A percentile compares a stretch with the other conserved stretches of the same genome.
phyloP scores from a whole-genome alignment of 164 flowering plant species.

The Chloranthus sessilifolius region DNA sequence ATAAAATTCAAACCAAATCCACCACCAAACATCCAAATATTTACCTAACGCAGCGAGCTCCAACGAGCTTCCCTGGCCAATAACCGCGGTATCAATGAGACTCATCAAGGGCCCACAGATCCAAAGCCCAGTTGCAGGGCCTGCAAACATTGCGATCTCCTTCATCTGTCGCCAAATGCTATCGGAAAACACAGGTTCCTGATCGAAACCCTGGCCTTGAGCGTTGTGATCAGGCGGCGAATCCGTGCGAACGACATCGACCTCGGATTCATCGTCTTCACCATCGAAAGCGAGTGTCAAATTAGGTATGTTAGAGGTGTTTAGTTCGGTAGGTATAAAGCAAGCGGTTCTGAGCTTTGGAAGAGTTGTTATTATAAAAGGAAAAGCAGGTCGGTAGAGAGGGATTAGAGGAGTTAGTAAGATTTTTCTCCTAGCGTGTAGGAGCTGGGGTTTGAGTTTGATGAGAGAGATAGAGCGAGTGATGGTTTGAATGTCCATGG shows the following conservation, averaged over 20 bases:
- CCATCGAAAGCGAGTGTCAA: background rate
- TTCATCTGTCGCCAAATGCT: slow-evolving; percentile 62
- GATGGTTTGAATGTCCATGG: too few relatives aligned
- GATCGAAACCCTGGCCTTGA: slow-evolving; percentile 28
- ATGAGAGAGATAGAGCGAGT: too few relatives aligned
- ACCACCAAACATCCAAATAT: background rate
- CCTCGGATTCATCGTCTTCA: slow-evolving; percentile 3
- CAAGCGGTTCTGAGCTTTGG: slow-evolving; percentile 21
- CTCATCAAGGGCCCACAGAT: slow-evolving; percentile 89
- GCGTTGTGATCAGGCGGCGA: too few relatives aligned
- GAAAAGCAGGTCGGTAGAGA: too few relatives aligned
- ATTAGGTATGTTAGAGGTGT: background rate
- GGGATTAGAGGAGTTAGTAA: too few relatives aligned
- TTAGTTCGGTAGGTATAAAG: slow-evolving; percentile 18
- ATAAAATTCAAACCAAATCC: background rate
- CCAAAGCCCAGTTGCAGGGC: slow-evolving; percentile 89
- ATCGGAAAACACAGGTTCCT: slow-evolving; percentile 25
- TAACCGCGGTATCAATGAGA: slow-evolving; percentile 85
- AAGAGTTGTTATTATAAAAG: too few relatives aligned
- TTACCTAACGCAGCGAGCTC: slow-evolving; percentile 96
- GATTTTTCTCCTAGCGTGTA: too few relatives aligned
- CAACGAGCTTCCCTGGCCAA: slow-evolving; percentile 86
- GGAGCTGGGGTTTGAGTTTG: too few relatives aligned
- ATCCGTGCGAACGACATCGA: slow-evolving; percentile 8
- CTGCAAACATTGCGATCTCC: slow-evolving; percentile 78